Percentiles rank a stretch among this genome's conserved stretches.
These are phyloP conservation scores for Anisodus acutangulus DNA, from an alignment of 257 asterid species.

Conservation along the genomic window DNA sequence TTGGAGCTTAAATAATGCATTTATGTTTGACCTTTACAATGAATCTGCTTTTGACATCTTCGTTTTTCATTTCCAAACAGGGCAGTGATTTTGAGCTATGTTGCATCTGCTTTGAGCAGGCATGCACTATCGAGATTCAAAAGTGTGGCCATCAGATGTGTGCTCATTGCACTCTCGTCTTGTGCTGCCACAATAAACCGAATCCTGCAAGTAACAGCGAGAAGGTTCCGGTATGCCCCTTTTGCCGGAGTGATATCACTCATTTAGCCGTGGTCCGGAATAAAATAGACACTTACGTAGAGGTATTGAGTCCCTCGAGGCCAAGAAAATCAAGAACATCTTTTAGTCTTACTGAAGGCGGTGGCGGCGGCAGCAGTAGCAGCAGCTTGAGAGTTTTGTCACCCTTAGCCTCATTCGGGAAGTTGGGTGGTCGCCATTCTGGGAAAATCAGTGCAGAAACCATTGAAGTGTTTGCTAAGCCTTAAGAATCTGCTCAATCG, in stretches of 20 bases:
- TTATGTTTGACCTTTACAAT: neutral
- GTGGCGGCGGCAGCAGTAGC: slow-evolving; percentile 35
- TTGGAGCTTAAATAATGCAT: neutral
- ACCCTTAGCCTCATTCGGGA: slow-evolving; percentile 63
- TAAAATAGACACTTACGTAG: slow-evolving; percentile 42
- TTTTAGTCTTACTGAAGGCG: slow-evolving; percentile 52
- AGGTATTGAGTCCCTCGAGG: slow-evolving; percentile 54
- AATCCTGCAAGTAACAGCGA: slow-evolving; percentile 43
- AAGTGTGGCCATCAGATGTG: slow-evolving; percentile 87
- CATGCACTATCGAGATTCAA: slow-evolving; percentile 70
- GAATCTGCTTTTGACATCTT: neutral
- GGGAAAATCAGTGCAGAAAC: slow-evolving; percentile 61
- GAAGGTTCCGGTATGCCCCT: slow-evolving; percentile 72
- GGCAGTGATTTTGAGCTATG: slow-evolving; percentile 61
- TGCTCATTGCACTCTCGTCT: slow-evolving; percentile 71
- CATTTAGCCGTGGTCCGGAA: slow-evolving; percentile 56
- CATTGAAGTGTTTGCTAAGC: slow-evolving; percentile 51
- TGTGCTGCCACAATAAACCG: slow-evolving; percentile 74
- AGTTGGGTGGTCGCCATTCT: slow-evolving; percentile 50
- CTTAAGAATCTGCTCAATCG: neutral
- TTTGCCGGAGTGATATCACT: slow-evolving; percentile 69
- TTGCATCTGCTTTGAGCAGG: slow-evolving; percentile 83
- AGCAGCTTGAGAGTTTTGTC: slow-evolving; percentile 64
- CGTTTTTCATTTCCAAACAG: slow-evolving; percentile 40
- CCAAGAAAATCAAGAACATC: slow-evolving; percentile 55